These are phyloP conservation scores for Tilletia indica DNA, from an alignment of 1,284 basidiomycete genomes.

Conservation along the genomic window DNA sequence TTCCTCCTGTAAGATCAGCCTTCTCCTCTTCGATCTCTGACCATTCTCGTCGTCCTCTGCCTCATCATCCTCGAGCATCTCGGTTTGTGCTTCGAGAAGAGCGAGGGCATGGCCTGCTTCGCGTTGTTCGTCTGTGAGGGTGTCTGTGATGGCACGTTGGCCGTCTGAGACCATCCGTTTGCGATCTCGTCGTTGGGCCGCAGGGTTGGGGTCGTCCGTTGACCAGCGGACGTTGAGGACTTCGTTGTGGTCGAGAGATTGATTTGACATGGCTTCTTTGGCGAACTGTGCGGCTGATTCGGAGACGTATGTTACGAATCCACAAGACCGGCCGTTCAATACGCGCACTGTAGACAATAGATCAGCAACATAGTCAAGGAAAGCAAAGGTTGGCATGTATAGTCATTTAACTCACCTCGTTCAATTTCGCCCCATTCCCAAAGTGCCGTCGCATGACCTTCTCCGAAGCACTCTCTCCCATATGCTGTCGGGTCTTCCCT, in stretches of 20 bases:
- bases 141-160: conserved; percentile 37
- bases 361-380: conserved; percentile 17
- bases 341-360: conserved; percentile 68
- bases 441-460: conserved; percentile 67
- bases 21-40: conserved; percentile 36
- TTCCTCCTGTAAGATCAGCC: conserved; percentile 32
- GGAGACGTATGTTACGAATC: conserved; percentile 89
- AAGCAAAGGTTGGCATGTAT: not conserved
- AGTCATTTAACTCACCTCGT: conserved; percentile 54
- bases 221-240: conserved; percentile 71
- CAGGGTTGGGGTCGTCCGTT: conserved; percentile 50
- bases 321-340: conserved; percentile 88
- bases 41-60: conserved; percentile 18
- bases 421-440: conserved; percentile 97
- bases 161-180: conserved; percentile 37
- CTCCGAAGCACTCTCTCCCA: conserved; percentile 35
- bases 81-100: conserved; percentile 27
- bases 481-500: conserved; percentile 34
- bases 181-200: conserved; percentile 37
- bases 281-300: conserved; percentile 89
- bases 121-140: conserved; percentile 35
- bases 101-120: conserved; percentile 36
- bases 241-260: conserved; percentile 95
- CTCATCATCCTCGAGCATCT: conserved; percentile 25
- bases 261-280: conserved; percentile 98